Evolutionary conservation across 768 basidiomycete genomes (phyloP).

Genomic region (Epithele typhae): DNA sequence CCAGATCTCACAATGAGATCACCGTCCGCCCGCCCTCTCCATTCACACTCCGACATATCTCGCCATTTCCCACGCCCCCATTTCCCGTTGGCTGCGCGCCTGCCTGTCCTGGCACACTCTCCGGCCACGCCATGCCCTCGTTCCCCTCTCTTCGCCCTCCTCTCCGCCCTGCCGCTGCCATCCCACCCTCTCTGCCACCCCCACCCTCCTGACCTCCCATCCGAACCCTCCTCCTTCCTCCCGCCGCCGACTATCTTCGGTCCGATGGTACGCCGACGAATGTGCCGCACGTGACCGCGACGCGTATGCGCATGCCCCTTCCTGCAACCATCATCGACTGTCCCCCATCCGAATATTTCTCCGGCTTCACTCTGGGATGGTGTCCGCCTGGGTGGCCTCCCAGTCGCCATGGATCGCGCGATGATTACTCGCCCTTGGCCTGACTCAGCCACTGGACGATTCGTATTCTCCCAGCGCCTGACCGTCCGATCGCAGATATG

Average conservation of each 20-base stretch:
- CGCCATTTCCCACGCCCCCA: constrained; percentile 1
- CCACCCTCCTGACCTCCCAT: background rate
- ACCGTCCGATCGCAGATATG: too few species aligned
- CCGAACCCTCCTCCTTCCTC: background rate
- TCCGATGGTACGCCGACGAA: constrained; percentile 6
- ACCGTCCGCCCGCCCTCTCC: constrained; percentile 1
- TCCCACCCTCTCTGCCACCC: constrained; percentile 1
- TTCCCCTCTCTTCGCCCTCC: constrained; percentile 11
- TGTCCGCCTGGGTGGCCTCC: too few species aligned
- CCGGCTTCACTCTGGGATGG: background rate
- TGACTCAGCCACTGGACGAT: background rate
- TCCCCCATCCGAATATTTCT: constrained; percentile 4
- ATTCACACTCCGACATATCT: constrained; percentile 4
- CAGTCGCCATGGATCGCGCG: background rate
- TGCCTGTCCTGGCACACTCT: constrained; percentile 4
- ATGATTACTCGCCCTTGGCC: background rate
- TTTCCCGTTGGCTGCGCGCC: background rate
- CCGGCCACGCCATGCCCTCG: constrained; percentile 14
- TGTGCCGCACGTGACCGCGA: constrained; percentile 8
- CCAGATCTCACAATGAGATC: constrained; percentile 5
- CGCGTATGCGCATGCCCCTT: background rate
- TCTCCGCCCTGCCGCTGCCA: background rate
- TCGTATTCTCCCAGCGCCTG: too few species aligned
- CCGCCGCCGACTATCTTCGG: constrained; percentile 6
- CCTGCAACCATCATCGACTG: constrained; percentile 1